Evolutionary conservation across 1,284 basidiomycete species (phyloP).

Genomic region (Cutaneotrichosporon spelunceum): DNA sequence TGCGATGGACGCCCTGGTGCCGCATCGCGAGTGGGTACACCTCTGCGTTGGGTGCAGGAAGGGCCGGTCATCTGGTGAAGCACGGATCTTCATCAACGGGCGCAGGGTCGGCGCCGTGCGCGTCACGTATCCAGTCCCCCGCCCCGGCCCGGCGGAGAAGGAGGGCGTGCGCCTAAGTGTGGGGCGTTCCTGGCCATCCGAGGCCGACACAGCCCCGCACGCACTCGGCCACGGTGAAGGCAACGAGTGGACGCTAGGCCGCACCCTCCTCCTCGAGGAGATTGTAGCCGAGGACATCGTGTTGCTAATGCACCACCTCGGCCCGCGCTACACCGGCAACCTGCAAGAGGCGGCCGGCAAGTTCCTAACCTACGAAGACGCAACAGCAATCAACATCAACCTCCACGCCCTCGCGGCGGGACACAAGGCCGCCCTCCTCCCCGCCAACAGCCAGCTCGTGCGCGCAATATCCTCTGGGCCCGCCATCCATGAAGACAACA

Average conservation of each 20-base stretch:
- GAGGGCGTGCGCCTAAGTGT: constrained; percentile 18
- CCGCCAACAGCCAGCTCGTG: constrained; percentile 44
- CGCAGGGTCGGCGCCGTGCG: constrained; percentile 41
- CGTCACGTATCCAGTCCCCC: constrained; percentile 35
- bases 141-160: constrained; percentile 11
- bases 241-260: constrained; percentile 48
- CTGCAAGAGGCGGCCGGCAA: constrained; percentile 48
- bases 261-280: constrained; percentile 43
- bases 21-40: constrained; percentile 49
- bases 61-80: constrained; percentile 31
- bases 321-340: constrained; percentile 50
- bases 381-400: constrained; percentile 51
- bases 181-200: constrained; percentile 10
- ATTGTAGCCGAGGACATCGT: constrained; percentile 48
- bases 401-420: constrained; percentile 41
- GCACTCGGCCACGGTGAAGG: constrained; percentile 36
- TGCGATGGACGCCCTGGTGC: constrained; percentile 45
- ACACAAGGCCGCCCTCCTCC: constrained; percentile 36
- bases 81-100: constrained; percentile 45
- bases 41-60: constrained; percentile 44
- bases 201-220: not conserved
- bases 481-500: constrained; percentile 44
- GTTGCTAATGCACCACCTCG: constrained; percentile 47
- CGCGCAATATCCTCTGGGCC: constrained; percentile 46
- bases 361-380: constrained; percentile 52